A percentile compares a stretch with the other conserved stretches of the same genome.
Conservation (phyloP, 2,329 filamentous ascomycete species). For the Balansia obtecta region DNA sequence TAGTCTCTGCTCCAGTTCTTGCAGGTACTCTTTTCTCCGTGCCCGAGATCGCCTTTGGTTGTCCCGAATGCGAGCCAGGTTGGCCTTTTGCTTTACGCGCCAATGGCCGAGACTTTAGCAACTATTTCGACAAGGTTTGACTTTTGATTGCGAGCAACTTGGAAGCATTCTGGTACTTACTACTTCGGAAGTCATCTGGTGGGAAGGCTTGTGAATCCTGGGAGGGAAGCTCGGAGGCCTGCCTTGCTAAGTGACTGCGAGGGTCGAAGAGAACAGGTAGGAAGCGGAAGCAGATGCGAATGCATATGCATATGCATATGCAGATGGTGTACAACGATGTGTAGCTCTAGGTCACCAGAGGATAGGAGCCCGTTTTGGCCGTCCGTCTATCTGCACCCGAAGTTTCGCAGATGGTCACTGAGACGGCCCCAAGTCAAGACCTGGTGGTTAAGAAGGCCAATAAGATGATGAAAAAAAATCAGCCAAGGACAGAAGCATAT, state of each 20-base stretch:
- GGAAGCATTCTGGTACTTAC: constrained; percentile 7
- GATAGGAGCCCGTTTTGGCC: neutral
- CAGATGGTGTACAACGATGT: neutral
- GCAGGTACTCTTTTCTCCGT: constrained; percentile 59
- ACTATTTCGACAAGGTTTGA: neutral
- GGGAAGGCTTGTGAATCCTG: neutral
- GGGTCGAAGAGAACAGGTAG: neutral
- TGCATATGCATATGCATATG: neutral
- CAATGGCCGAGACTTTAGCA: neutral
- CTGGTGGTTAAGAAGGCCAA: neutral
- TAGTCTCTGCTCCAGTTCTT: constrained; percentile 51
- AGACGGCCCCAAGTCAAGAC: neutral
- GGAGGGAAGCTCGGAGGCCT: neutral
- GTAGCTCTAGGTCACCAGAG: neutral
- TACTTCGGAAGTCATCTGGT: constrained; percentile 13
- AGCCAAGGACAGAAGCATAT: neutral
- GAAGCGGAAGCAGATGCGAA: too few relatives aligned
- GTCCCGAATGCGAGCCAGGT: constrained; percentile 51
- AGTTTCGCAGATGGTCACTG: neutral
- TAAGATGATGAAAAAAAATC: neutral
- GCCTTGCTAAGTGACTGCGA: neutral
- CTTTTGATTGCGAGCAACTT: neutral
- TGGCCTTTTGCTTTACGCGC: constrained; percentile 22
- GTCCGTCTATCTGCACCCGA: neutral
- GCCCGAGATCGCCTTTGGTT: constrained; percentile 69